Evolutionary conservation across 202 grass and related monocot species (phyloP).

Genomic region (Setaria viridis): DNA sequence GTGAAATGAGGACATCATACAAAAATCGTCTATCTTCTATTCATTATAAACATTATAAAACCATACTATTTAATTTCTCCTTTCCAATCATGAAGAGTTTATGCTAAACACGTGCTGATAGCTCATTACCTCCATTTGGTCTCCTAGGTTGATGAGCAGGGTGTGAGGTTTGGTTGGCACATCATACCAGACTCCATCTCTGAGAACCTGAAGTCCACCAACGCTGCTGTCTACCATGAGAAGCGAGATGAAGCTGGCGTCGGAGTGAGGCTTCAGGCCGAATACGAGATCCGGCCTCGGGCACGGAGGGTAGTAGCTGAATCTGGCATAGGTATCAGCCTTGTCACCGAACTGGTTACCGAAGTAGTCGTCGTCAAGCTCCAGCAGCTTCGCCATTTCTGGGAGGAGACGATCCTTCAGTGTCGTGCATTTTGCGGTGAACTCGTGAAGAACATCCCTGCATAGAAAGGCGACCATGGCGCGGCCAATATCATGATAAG

Average conservation of each 20-base stretch:
- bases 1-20: neutral
- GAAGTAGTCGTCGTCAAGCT: slow-evolving; percentile 42
- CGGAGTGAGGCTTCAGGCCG: slow-evolving; percentile 52
- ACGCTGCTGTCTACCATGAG: slow-evolving; percentile 46
- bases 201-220: slow-evolving; percentile 49
- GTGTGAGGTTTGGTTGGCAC: slow-evolving; percentile 8
- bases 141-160: slow-evolving; percentile 57
- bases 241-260: slow-evolving; percentile 32
- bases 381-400: slow-evolving; percentile 24
- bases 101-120: neutral
- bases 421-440: slow-evolving; percentile 12
- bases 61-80: neutral
- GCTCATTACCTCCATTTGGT: slow-evolving; percentile 49
- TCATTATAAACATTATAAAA: neutral
- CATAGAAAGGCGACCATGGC: neutral
- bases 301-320: slow-evolving; percentile 47
- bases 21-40: neutral
- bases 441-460: slow-evolving; percentile 56
- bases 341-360: neutral
- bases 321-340: neutral
- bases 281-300: slow-evolving; percentile 42
- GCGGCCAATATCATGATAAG: too few species aligned
- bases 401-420: slow-evolving; percentile 5
- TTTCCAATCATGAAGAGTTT: neutral
- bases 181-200: slow-evolving; percentile 47